A percentile compares a stretch with the other conserved stretches of the same genome.
Evolutionary conservation across 805 yeast species (phyloP).

Genomic region (Metschnikowia amazonensis): DNA sequence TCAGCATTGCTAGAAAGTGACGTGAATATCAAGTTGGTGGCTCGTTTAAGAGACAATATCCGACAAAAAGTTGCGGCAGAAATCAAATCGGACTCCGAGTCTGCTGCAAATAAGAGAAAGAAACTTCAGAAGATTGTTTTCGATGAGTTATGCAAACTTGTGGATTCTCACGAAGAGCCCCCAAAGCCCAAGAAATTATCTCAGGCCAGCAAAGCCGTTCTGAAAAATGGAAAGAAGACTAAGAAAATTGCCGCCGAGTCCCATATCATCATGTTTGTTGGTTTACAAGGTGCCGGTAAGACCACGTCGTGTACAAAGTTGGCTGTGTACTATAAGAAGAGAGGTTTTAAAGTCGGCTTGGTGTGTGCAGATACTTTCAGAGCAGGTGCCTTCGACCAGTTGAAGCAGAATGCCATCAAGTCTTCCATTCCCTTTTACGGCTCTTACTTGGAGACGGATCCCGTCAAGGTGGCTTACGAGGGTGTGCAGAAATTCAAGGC

Average conservation of each 20-base stretch:
- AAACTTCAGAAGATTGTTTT: conserved; percentile 88
- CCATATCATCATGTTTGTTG: conserved; percentile 93
- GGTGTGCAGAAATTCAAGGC: conserved; percentile 90
- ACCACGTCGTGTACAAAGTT: conserved; percentile 96
- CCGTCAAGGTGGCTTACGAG: conserved; percentile 83
- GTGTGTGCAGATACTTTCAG: conserved; percentile 99
- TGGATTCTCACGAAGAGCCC: conserved; percentile 61
- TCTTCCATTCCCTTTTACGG: conserved; percentile 94
- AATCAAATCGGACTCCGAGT: conserved; percentile 45
- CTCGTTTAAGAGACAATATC: conserved; percentile 64
- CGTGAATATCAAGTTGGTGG: conserved; percentile 83
- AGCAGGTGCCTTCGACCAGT: conserved; percentile 99
- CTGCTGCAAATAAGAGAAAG: conserved; percentile 67
- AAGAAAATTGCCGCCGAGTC: conserved; percentile 19
- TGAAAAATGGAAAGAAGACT: conserved; percentile 27
- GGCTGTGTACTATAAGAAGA: conserved; percentile 88
- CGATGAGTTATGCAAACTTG: conserved; percentile 84
- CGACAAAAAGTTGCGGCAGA: conserved; percentile 47
- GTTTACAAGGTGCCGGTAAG: conserved; percentile 98
- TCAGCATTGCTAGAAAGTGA: conserved; percentile 91
- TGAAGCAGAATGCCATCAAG: conserved; percentile 94
- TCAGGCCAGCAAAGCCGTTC: conserved; percentile 20
- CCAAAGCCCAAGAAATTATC: conserved; percentile 84
- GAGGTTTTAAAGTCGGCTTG: conserved; percentile 92
- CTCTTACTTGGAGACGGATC: conserved; percentile 92